phyloP scores from a whole-genome alignment of 2,329 filamentous ascomycete genomes.

The Paradendryphiella salina region DNA sequence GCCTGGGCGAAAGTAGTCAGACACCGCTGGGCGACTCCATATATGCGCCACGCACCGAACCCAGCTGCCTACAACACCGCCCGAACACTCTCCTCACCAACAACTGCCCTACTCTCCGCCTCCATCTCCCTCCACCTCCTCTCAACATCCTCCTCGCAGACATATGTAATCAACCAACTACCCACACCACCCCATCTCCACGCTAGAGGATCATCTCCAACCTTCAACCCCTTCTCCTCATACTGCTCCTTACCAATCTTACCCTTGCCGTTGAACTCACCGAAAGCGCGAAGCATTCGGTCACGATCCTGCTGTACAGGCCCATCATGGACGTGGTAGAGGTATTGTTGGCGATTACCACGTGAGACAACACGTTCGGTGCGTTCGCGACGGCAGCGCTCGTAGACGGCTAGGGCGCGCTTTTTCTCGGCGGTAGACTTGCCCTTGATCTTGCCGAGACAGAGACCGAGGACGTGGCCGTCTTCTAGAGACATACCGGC shows the following conservation, averaged over 20 bases:
- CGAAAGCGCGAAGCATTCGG: constrained; percentile 32
- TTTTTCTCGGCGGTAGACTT: constrained; percentile 45
- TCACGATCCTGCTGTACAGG: constrained; percentile 60
- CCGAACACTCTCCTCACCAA: constrained; percentile 15
- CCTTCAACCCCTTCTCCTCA: constrained; percentile 23
- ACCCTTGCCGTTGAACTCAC: constrained; percentile 34
- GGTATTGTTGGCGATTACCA: constrained; percentile 63
- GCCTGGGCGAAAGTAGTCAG: no score
- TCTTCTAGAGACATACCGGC: constrained; percentile 66
- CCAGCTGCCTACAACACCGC: constrained; percentile 21
- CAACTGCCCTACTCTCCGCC: constrained; percentile 5
- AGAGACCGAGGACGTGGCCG: constrained; percentile 60
- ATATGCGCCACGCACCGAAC: no score
- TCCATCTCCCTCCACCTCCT: constrained; percentile 33
- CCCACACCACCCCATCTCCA: constrained; percentile 45
- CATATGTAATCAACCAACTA: constrained; percentile 44
- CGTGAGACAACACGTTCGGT: constrained; percentile 63
- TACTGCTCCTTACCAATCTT: constrained; percentile 24
- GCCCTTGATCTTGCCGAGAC: constrained; percentile 54
- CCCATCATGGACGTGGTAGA: constrained; percentile 65
- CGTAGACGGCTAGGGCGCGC: constrained; percentile 54
- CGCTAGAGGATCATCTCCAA: constrained; percentile 41
- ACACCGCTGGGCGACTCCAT: no score
- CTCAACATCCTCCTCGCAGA: constrained; percentile 42
- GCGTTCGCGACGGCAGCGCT: constrained; percentile 60